phyloP scores from a whole-genome alignment of 176 grass and related monocot genomes.

The Oryza brachyantha region DNA sequence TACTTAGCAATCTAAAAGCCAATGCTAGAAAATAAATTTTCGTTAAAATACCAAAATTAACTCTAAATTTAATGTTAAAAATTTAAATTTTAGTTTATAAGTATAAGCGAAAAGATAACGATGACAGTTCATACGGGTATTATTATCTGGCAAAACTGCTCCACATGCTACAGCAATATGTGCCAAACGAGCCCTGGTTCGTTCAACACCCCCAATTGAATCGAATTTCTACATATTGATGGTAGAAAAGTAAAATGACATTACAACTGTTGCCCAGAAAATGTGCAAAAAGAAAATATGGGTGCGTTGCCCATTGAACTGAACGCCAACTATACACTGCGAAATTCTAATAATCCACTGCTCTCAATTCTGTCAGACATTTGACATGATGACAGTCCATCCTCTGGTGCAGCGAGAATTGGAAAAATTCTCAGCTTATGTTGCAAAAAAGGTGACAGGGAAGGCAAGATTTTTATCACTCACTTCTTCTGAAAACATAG shows the following conservation, averaged over 20 bases:
- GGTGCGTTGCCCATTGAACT: conserved; percentile 19
- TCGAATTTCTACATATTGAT: conserved; percentile 14
- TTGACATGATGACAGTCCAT: neutral
- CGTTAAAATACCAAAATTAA: no score
- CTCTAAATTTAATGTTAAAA: no score
- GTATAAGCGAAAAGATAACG: no score
- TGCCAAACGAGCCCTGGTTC: neutral
- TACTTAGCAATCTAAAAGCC: no score
- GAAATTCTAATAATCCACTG: conserved; percentile 14
- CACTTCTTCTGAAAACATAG: conserved; percentile 31
- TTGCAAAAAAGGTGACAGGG: neutral
- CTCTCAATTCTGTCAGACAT: neutral
- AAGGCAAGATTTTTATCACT: conserved; percentile 23
- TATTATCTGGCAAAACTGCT: neutral
- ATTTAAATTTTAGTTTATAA: no score
- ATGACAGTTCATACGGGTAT: conserved; percentile 7
- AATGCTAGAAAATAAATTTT: no score
- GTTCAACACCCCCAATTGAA: conserved; percentile 14
- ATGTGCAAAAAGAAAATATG: conserved; percentile 8
- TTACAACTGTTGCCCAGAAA: neutral
- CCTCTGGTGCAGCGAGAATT: conserved; percentile 9
- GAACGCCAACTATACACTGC: conserved; percentile 37
- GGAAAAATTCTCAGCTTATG: conserved; percentile 12
- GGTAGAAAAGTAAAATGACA: neutral
- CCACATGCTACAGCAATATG: neutral